phyloP scores from a whole-genome alignment of 2,329 filamentous ascomycete genomes.

The Cytospora mali region DNA sequence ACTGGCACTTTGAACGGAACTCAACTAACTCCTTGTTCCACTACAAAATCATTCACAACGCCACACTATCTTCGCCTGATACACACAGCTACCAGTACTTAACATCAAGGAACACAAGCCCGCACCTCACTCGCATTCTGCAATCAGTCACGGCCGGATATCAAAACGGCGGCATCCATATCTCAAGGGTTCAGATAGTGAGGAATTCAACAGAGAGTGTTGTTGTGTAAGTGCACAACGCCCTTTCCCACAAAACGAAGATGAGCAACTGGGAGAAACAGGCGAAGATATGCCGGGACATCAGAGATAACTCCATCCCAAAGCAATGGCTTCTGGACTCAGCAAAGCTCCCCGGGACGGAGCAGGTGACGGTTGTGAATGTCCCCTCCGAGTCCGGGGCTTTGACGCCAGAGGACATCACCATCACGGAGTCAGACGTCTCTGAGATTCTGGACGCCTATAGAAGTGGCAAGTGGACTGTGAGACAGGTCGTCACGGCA shows the following conservation, averaged over 20 bases:
- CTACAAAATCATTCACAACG: too few species aligned
- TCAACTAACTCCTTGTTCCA: too few species aligned
- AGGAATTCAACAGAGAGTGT: not conserved
- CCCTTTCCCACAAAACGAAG: not conserved
- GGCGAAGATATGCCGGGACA: conserved; percentile 38
- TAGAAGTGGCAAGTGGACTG: conserved; percentile 35
- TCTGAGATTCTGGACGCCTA: conserved; percentile 35
- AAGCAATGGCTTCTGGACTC: conserved; percentile 39
- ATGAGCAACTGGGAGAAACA: conserved; percentile 36
- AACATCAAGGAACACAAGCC: too few species aligned
- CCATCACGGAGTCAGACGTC: conserved; percentile 43
- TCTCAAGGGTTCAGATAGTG: not conserved
- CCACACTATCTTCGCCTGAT: too few species aligned
- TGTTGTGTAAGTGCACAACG: not conserved
- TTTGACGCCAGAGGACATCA: conserved; percentile 40
- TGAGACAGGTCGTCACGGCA: conserved; percentile 43
- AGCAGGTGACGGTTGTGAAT: conserved; percentile 33
- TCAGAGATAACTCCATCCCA: conserved; percentile 40
- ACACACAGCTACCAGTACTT: too few species aligned
- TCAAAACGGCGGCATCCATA: not conserved
- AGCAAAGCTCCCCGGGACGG: conserved; percentile 32
- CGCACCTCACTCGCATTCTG: not conserved
- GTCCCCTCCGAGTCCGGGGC: conserved; percentile 36
- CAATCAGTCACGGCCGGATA: not conserved
- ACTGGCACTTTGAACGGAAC: not conserved